Base-by-base conservation (phyloP, 1,284 basidiomycete genomes). In the Neolentinus lepideus region DNA sequence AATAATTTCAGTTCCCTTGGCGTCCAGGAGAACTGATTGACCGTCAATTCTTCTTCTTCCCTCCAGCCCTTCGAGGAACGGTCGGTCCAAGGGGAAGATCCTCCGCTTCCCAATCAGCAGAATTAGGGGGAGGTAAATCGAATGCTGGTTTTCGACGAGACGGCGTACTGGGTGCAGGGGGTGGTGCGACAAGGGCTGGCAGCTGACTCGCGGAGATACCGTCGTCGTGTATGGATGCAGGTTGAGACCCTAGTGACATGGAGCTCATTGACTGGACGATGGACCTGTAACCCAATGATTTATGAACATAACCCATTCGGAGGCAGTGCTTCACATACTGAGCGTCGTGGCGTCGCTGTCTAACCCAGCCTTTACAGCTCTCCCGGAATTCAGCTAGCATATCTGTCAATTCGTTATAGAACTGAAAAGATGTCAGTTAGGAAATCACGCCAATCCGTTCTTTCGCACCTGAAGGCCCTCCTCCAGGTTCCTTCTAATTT, bases 401-500 rank as follows among this genome's bases (percentile, higher is more conserved):
- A 11, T 76, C 79, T 2, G 81, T 78, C 55, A 96, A 79, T 62
- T 88, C 84, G 59, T 92, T 91, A 67, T 96, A 94, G 64, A 95
- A 95, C 86, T 92, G 58, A n/a, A 12, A 16, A 4, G 4, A 43
- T 26, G 47, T 50, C 47, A 29, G 22, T 24, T 22, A 21, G n/a
- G 50, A 22, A 19, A 16, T 14, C 2, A 24, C 12, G 24, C 51
- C 52, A 60, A 29, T 16, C 22, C 16, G 24, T 51, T 12, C 48
- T 35, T 43, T 56, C 70, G 27, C 61, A 87, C 90, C 75, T 93
- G 88, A 61, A 92, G 78, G 1, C 95, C 95, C 67, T 98, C 94
- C 53, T 91, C 86, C 11, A 96, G 75, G 67, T 98, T 94, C 54
- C 84, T 81, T 1, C 76, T 77, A 16, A 97, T 89, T 69, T 98